Conservation (phyloP, 1,284 basidiomycete species). For the Ganoderma meredithae region DNA sequence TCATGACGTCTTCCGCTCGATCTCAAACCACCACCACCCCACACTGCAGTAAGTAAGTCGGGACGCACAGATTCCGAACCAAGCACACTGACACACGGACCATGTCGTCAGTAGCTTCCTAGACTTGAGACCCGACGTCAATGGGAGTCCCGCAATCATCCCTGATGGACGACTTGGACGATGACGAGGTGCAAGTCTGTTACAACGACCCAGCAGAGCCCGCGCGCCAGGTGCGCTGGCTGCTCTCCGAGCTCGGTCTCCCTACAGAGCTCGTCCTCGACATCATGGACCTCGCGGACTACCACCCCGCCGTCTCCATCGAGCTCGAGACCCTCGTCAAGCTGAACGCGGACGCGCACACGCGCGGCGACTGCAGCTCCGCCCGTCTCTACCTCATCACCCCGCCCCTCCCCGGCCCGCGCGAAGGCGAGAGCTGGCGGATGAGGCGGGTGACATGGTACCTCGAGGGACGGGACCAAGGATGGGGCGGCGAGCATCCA, state of each 20-base stretch:
- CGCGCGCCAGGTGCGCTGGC: constrained; percentile 7
- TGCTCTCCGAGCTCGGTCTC: constrained; percentile 16
- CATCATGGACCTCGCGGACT: constrained; percentile 19
- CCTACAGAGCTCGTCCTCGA: constrained; percentile 23
- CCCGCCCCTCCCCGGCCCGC: constrained; percentile 3
- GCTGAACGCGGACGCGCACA: neutral
- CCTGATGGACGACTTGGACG: neutral
- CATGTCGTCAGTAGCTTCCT: no score
- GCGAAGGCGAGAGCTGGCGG: constrained; percentile 6
- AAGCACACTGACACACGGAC: neutral
- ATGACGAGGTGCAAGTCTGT: neutral
- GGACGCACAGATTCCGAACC: neutral
- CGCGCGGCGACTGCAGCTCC: constrained; percentile 1
- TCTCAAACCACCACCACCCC: no score
- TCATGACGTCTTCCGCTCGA: no score
- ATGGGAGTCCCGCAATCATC: neutral
- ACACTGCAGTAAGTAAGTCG: no score
- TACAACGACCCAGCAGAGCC: neutral
- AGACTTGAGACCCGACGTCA: no score
- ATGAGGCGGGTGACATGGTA: constrained; percentile 13
- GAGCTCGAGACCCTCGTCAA: neutral
- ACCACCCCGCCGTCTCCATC: constrained; percentile 15
- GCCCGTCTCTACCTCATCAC: constrained; percentile 16
- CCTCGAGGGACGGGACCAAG: constrained; percentile 21
- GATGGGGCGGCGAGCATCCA: constrained; percentile 20